Conservation (phyloP, 2,329 filamentous ascomycete species). For the Talaromyces pinophilus region DNA sequence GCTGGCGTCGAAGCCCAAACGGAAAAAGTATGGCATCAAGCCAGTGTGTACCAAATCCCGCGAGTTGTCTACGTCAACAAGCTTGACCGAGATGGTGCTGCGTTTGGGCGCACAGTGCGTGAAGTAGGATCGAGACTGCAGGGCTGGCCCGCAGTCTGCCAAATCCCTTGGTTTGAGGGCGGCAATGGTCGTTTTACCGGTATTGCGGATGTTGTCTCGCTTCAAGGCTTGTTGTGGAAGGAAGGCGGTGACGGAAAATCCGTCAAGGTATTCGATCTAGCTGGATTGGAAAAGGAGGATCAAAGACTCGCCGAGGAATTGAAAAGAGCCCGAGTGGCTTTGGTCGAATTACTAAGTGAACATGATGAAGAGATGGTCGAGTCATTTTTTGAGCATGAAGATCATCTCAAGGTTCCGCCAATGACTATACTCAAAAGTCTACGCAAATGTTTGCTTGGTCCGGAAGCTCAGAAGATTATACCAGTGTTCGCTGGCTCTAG, state of each 20-base stretch:
- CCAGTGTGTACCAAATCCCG: conserved; percentile 81
- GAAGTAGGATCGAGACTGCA: conserved; percentile 79
- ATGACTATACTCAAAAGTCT: conserved; percentile 71
- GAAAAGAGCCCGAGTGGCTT: conserved; percentile 69
- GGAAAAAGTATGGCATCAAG: conserved; percentile 92
- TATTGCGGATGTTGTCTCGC: conserved; percentile 77
- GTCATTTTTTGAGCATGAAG: conserved; percentile 74
- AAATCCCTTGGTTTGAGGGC: conserved; percentile 88
- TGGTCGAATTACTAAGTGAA: conserved; percentile 84
- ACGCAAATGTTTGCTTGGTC: conserved; percentile 68
- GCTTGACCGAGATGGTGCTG: conserved; percentile 76
- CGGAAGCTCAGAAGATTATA: conserved; percentile 65
- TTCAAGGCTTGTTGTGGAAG: conserved; percentile 74
- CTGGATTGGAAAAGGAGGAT: conserved; percentile 55
- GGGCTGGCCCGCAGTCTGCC: conserved; percentile 86
- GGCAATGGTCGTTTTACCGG: conserved; percentile 74
- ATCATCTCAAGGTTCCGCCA: conserved; percentile 67
- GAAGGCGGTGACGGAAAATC: conserved; percentile 65
- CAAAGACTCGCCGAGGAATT: conserved; percentile 64
- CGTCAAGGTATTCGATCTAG: conserved; percentile 58
- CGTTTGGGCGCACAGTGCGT: conserved; percentile 79
- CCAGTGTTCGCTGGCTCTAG: conserved; percentile 91
- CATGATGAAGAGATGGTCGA: conserved; percentile 86
- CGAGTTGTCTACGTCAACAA: conserved; percentile 82
- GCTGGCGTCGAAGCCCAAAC: conserved; percentile 96